Percentiles rank a stretch among this genome's conserved stretches.
phyloP scores from a whole-genome alignment of 345 rosid species.

The Arabidopsis thaliana region DNA sequence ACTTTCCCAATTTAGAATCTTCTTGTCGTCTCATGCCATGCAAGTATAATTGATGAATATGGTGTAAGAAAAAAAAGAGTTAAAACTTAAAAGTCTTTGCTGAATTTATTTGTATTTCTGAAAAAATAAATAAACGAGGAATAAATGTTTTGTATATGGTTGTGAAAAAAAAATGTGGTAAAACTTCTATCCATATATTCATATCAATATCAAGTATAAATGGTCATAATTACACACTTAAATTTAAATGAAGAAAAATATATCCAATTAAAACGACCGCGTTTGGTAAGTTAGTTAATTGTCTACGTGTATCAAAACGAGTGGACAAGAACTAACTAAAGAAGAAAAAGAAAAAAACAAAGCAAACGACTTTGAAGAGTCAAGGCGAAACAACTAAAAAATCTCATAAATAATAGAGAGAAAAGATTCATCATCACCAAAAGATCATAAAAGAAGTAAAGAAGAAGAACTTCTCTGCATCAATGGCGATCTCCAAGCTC shows the following conservation, averaged over 20 bases:
- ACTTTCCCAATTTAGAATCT: neutral
- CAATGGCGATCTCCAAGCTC: constrained; percentile 59
- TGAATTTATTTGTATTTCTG: neutral
- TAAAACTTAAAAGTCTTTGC: neutral
- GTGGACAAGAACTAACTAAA: constrained; percentile 7
- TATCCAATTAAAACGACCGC: neutral
- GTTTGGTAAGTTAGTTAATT: neutral
- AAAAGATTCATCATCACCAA: neutral
- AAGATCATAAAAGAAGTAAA: neutral
- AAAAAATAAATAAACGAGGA: neutral
- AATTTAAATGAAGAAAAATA: neutral
- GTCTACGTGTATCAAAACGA: neutral
- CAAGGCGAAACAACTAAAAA: neutral
- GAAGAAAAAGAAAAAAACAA: neutral
- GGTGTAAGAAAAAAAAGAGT: neutral
- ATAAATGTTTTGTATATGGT: neutral
- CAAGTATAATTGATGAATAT: neutral
- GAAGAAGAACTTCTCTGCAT: neutral
- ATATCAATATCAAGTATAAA: neutral
- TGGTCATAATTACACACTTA: neutral
- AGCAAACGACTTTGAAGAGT: constrained; percentile 17
- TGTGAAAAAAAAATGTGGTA: neutral
- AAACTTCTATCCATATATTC: neutral
- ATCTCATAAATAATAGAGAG: neutral
- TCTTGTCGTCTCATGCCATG: neutral